Evolutionary conservation across 306 rosid genomes (phyloP).

Genomic region (Trifolium subterraneum): DNA sequence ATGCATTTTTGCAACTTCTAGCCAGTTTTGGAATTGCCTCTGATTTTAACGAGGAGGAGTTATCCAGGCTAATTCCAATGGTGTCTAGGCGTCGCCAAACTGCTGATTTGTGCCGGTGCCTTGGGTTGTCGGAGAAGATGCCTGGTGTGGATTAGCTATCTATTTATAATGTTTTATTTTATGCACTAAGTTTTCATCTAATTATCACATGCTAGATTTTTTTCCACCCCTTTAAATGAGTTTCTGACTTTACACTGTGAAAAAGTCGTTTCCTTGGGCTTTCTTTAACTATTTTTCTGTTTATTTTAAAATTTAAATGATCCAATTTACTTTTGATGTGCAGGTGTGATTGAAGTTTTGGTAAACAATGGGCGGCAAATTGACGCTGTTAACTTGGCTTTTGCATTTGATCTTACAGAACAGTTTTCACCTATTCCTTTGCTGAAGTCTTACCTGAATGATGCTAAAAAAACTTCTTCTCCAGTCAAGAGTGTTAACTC

Average conservation of each 20-base stretch:
- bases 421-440: conserved; percentile 80
- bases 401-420: conserved; percentile 82
- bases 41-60: conserved; percentile 78
- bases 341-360: conserved; percentile 87
- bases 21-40: conserved; percentile 84
- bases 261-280: conserved; percentile 5
- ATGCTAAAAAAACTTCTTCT: conserved; percentile 75
- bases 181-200: neutral
- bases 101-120: conserved; percentile 93
- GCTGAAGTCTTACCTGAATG: conserved; percentile 87
- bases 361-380: conserved; percentile 90
- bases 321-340: conserved; percentile 38
- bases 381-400: conserved; percentile 95
- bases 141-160: conserved; percentile 62
- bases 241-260: conserved; percentile 3
- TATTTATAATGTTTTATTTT: neutral
- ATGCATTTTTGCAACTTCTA: conserved; percentile 96
- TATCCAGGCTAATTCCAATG: conserved; percentile 87
- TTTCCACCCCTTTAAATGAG: neutral
- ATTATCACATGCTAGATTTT: neutral
- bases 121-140: conserved; percentile 92
- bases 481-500: conserved; percentile 71
- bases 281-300: conserved; percentile 14
- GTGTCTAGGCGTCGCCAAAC: conserved; percentile 98
- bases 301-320: conserved; percentile 27